Base-by-base conservation (phyloP, 176 grass and related monocot genomes). In the Alloteropsis semialata region DNA sequence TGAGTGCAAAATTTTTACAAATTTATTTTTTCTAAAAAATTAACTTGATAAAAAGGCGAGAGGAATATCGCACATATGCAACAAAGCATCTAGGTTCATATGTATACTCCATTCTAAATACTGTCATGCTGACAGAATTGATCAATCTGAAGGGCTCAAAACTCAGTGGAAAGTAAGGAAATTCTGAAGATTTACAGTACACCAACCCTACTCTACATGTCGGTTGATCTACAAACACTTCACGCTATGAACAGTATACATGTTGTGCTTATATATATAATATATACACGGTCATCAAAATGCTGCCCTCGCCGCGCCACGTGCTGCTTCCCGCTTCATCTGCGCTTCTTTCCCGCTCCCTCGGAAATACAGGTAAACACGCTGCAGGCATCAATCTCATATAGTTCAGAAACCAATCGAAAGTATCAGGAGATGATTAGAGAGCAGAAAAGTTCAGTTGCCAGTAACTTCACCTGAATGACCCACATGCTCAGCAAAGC, bases 401-500 rank as follows among this genome's bases (percentile, higher is more conserved):
- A 28, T 0, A 5, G 10, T 44, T 62, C 21, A 37, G 11, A 74
- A 79, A 48, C 16, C 22, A 80, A 21, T 10, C 19, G 1, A 65
- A 74, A 50, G 32, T 6, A 33, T 67, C 10, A 62, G 29, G 21
- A 61, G 6, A 73, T 18, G 16, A 57, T 69, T 30, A 51, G 5
- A 60, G 11, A 64, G 27, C 15, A 57, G 36, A n/a, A n/a, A n/a
- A n/a, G n/a, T n/a, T n/a, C 1, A 24, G 51, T 53, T 19, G 14
- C 8, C 58, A 62, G 60, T 50, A 1, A 76, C 77, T 53, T 81
- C 32, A 94, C 92, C 92, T 94, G 92, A 76, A 94, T 91, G 53
- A 94, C 89, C 92, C 89, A 89, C 49, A 94, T 61, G 84, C 89
- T 94, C 22, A 94, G 51, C 76, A 91, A 56, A 27, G 89, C 84